Evolutionary conservation across 345 rosid species (phyloP).

Genomic region (Atalantia buxifolia): DNA sequence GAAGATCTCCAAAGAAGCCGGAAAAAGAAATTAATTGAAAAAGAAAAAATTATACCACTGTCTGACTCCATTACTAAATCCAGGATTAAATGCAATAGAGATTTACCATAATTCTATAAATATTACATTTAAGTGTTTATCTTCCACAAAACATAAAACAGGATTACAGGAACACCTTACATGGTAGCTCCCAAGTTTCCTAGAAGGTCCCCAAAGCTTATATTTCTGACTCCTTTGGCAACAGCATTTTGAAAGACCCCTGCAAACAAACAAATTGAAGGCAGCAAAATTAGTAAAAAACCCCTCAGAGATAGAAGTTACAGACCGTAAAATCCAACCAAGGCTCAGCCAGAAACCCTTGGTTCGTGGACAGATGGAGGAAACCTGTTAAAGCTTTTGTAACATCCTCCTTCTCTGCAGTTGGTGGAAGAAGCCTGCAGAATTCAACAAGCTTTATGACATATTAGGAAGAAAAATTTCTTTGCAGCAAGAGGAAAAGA

Average conservation of each 20-base stretch:
- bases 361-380: conserved; percentile 13
- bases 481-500: conserved; percentile 6
- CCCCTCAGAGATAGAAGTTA: not conserved
- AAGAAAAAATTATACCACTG: not conserved
- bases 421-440: conserved; percentile 85
- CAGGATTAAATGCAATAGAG: not conserved
- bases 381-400: conserved; percentile 84
- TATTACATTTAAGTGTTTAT: not conserved
- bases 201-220: conserved; percentile 90
- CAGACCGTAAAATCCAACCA: conserved; percentile 8
- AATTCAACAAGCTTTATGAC: conserved; percentile 2
- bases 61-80: not conserved
- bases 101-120: not conserved
- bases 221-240: conserved; percentile 73
- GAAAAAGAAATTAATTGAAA: no score
- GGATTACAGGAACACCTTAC: conserved; percentile 37
- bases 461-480: not conserved
- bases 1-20: not conserved
- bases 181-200: conserved; percentile 88
- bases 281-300: conserved; percentile 15
- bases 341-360: not conserved
- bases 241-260: conserved; percentile 87
- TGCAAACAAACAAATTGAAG: conserved; percentile 25
- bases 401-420: conserved; percentile 75
- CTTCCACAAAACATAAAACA: not conserved